phyloP scores from a whole-genome alignment of 163 green algal species.

The Volvox carteri region DNA sequence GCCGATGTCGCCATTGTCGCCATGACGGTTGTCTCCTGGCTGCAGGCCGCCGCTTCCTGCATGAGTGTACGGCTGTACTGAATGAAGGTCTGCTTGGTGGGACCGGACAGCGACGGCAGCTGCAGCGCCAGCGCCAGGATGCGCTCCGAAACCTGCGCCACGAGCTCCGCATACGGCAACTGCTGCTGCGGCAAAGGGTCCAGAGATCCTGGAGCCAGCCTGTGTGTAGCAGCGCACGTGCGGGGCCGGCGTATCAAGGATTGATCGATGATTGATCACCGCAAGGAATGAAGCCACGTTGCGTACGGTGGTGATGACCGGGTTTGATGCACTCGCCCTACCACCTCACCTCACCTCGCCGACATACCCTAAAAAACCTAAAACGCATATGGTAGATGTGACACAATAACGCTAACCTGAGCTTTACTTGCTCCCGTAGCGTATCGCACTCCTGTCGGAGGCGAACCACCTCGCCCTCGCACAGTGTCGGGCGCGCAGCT shows the following conservation, averaged over 20 bases:
- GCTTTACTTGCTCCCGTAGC: constrained; percentile 43
- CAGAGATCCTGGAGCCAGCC: constrained; percentile 11
- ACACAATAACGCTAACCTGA: constrained; percentile 3
- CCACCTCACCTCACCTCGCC: no score
- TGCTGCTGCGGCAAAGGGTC: constrained; percentile 44
- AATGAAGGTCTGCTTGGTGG: constrained; percentile 48
- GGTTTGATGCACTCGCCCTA: no score
- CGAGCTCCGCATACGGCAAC: constrained; percentile 27
- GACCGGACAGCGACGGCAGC: constrained; percentile 40
- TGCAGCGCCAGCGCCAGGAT: constrained; percentile 42
- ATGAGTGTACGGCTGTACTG: constrained; percentile 33
- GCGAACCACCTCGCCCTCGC: constrained; percentile 29
- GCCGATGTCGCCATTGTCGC: not conserved
- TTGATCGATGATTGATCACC: no score
- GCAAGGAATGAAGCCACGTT: no score
- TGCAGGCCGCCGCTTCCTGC: constrained; percentile 23
- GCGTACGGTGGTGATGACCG: no score
- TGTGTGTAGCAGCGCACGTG: no score
- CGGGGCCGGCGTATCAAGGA: no score
- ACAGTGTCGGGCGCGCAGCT: not conserved
- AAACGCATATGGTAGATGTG: no score
- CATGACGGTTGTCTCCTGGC: not conserved
- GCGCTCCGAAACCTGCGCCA: constrained; percentile 49
- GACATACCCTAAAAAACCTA: no score
- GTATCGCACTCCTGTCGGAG: constrained; percentile 28